phyloP scores from a whole-genome alignment of 768 basidiomycete species.

The Amanita molliuscula region DNA sequence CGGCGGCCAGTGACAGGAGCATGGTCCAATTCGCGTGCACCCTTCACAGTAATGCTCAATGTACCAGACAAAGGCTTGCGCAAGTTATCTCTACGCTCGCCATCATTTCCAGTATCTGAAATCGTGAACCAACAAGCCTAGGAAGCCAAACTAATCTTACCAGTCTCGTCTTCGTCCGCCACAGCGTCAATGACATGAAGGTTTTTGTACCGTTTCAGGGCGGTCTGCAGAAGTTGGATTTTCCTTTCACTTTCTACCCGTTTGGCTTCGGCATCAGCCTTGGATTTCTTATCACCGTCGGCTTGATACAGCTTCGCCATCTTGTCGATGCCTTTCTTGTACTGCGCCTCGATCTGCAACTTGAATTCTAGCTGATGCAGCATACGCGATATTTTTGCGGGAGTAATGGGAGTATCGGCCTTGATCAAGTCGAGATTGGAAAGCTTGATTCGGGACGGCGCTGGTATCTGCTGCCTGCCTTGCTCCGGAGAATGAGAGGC shows the following conservation, averaged over 20 bases:
- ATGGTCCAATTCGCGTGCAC: slow-evolving; percentile 92
- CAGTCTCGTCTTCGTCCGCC: slow-evolving; percentile 76
- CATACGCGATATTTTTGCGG: slow-evolving; percentile 95
- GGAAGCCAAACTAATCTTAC: slow-evolving; percentile 22
- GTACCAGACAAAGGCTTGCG: slow-evolving; percentile 93
- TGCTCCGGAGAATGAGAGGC: slow-evolving; percentile 27
- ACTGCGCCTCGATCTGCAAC: slow-evolving; percentile 95
- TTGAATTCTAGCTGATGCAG: slow-evolving; percentile 99
- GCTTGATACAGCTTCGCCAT: slow-evolving; percentile 96
- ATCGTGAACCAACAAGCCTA: neutral
- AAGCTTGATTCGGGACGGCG: slow-evolving; percentile 53
- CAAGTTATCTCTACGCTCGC: slow-evolving; percentile 86
- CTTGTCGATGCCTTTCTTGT: slow-evolving; percentile 97
- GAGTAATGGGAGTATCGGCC: slow-evolving; percentile 93
- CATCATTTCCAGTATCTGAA: slow-evolving; percentile 47
- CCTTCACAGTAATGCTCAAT: slow-evolving; percentile 78
- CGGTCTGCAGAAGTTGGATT: slow-evolving; percentile 84
- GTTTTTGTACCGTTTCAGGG: slow-evolving; percentile 94
- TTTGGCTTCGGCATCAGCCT: slow-evolving; percentile 89
- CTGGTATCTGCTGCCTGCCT: slow-evolving; percentile 24
- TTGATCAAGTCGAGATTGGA: slow-evolving; percentile 91
- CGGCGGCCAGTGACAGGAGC: slow-evolving; percentile 66
- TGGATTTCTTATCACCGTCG: slow-evolving; percentile 95
- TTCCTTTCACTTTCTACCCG: slow-evolving; percentile 93
- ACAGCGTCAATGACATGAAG: slow-evolving; percentile 87